These are phyloP conservation scores for Coemansia interrupta DNA, from an alignment of 192 early-diverging fungal species.

Conservation along the genomic window DNA sequence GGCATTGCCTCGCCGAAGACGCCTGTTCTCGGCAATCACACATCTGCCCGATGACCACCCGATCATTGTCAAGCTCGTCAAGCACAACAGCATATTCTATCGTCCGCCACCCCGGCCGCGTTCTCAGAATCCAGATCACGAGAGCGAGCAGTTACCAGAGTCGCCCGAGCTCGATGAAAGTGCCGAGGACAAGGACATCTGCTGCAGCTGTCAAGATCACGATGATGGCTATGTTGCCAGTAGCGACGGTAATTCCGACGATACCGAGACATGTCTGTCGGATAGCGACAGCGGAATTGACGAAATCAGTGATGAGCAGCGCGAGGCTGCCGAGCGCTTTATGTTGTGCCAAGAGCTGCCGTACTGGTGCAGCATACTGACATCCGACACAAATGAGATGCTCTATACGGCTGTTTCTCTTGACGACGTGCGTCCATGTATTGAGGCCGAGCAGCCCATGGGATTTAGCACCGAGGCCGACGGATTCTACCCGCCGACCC, in stretches of 20 bases:
- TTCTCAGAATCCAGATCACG: neutral
- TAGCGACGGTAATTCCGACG: neutral
- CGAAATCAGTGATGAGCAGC: neutral
- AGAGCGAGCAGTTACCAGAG: neutral
- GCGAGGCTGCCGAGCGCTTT: conserved; percentile 7
- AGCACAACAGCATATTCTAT: conserved; percentile 33
- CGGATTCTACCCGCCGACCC: conserved; percentile 20
- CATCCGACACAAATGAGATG: conserved; percentile 21
- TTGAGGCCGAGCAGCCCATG: conserved; percentile 1
- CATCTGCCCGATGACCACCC: neutral
- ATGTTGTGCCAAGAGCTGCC: conserved; percentile 22
- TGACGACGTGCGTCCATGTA: neutral
- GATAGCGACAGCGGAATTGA: neutral
- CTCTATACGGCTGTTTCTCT: conserved; percentile 13
- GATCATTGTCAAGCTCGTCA: neutral
- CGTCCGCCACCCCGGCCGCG: conserved; percentile 15
- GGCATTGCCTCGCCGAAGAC: neutral
- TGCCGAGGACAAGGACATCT: neutral
- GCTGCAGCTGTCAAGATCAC: neutral
- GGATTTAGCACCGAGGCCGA: neutral
- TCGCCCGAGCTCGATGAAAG: neutral
- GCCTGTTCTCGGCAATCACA: neutral
- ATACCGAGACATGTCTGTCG: neutral
- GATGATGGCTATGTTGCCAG: conserved; percentile 14
- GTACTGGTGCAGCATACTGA: conserved; percentile 27